A percentile compares a stretch with the other conserved stretches of the same genome.
phyloP scores from a whole-genome alignment of 148 eudicot species.

The Silene uniflora region DNA sequence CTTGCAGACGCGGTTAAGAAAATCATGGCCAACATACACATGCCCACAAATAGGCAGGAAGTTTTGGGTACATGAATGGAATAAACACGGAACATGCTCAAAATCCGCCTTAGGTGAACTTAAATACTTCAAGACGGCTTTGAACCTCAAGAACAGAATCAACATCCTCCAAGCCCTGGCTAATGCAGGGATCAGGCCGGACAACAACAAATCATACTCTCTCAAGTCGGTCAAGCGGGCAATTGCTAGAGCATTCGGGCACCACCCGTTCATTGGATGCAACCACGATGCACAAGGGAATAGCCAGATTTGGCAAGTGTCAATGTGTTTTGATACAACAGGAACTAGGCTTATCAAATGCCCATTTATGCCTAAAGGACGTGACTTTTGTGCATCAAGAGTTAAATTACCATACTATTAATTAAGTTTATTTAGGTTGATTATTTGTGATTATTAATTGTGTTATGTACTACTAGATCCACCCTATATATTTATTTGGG shows the following conservation, averaged over 20 bases:
- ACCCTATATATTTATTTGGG: slow-evolving; percentile 11
- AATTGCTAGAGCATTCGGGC: slow-evolving; percentile 27
- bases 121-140: slow-evolving; percentile 39
- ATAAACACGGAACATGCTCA: slow-evolving; percentile 56
- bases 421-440: too few species aligned
- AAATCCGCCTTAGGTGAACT: slow-evolving; percentile 38
- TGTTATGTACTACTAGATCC: not conserved
- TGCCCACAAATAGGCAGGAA: slow-evolving; percentile 44
- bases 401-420: slow-evolving; percentile 44
- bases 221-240: slow-evolving; percentile 36
- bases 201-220: slow-evolving; percentile 29
- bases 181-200: slow-evolving; percentile 35
- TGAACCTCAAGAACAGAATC: slow-evolving; percentile 30
- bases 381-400: slow-evolving; percentile 26
- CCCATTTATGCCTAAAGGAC: slow-evolving; percentile 34
- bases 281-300: slow-evolving; percentile 32
- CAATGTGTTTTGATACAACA: slow-evolving; percentile 35
- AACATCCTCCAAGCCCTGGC: slow-evolving; percentile 38
- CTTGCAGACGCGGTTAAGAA: slow-evolving; percentile 22
- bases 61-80: slow-evolving; percentile 62
- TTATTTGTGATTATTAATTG: not conserved
- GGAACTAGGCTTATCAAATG: slow-evolving; percentile 34
- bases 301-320: slow-evolving; percentile 36
- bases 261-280: slow-evolving; percentile 33
- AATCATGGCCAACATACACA: slow-evolving; percentile 46